phyloP scores from a whole-genome alignment of 2,329 filamentous ascomycete species.

The Diaporthe capsici region DNA sequence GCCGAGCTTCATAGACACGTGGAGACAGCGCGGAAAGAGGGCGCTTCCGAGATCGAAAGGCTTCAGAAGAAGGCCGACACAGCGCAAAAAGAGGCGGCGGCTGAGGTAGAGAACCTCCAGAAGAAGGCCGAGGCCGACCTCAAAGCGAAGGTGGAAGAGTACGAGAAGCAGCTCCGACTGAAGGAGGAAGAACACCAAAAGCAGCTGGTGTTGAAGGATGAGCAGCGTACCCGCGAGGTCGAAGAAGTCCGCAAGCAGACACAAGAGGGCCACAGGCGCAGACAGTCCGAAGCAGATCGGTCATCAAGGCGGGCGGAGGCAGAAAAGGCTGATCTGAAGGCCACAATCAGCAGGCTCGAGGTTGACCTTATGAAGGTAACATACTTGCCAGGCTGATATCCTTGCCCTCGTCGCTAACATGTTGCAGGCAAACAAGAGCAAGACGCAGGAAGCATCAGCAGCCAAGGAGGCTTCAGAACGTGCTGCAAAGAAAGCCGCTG shows the following conservation, averaged over 20 bases:
- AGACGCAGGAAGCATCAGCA: slow-evolving; percentile 71
- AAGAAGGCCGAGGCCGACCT: slow-evolving; percentile 19
- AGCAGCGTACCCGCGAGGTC: slow-evolving; percentile 54
- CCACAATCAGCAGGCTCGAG: slow-evolving; percentile 72
- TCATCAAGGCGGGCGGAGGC: slow-evolving; percentile 66
- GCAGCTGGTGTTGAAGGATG: slow-evolving; percentile 48
- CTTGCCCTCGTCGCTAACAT: slow-evolving; percentile 41
- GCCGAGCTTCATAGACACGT: slow-evolving; percentile 52
- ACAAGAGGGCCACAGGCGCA: slow-evolving; percentile 53
- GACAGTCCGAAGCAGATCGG: slow-evolving; percentile 58
- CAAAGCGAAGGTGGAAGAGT: slow-evolving; percentile 28
- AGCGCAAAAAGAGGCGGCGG: slow-evolving; percentile 54
- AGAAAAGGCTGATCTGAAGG: slow-evolving; percentile 74
- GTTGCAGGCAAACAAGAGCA: slow-evolving; percentile 70
- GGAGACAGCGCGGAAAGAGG: slow-evolving; percentile 36
- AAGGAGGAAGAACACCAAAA: slow-evolving; percentile 38
- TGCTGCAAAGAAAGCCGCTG: slow-evolving; percentile 59
- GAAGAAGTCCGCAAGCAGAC: slow-evolving; percentile 62
- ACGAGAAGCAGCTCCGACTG: slow-evolving; percentile 30
- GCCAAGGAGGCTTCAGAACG: slow-evolving; percentile 58
- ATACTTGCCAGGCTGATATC: neutral
- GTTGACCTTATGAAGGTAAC: slow-evolving; percentile 72
- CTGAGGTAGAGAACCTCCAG: slow-evolving; percentile 16
- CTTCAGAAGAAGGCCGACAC: slow-evolving; percentile 66
- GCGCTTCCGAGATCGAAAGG: slow-evolving; percentile 53